Conservation (phyloP, 1,284 basidiomycete species). For the Heterobasidion parviporum region DNA sequence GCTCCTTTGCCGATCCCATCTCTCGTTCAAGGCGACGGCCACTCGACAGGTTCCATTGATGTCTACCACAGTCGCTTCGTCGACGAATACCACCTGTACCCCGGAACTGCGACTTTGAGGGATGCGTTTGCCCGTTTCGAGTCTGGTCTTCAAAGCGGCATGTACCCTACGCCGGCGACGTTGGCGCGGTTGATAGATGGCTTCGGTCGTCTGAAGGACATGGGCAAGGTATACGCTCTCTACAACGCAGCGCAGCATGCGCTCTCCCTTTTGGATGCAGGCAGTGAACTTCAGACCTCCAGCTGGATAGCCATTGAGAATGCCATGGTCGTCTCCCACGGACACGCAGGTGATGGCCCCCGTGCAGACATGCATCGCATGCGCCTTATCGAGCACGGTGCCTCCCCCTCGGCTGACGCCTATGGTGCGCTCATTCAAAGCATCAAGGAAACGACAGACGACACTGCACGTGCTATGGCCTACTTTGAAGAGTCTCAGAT, state of each 20-base stretch:
- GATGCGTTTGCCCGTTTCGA: slow-evolving; percentile 31
- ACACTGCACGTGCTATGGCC: slow-evolving; percentile 77
- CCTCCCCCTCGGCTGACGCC: slow-evolving; percentile 79
- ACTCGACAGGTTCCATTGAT: neutral
- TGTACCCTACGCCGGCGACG: slow-evolving; percentile 44
- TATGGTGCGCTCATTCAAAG: slow-evolving; percentile 86
- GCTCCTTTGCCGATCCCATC: neutral
- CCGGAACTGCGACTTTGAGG: slow-evolving; percentile 22
- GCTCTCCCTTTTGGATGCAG: slow-evolving; percentile 35
- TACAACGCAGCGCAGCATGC: slow-evolving; percentile 69
- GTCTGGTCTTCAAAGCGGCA: slow-evolving; percentile 24
- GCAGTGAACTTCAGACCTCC: slow-evolving; percentile 42
- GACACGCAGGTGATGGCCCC: slow-evolving; percentile 74
- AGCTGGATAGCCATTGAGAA: slow-evolving; percentile 82
- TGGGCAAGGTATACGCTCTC: slow-evolving; percentile 54
- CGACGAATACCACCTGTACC: slow-evolving; percentile 25
- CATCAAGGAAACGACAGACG: slow-evolving; percentile 90
- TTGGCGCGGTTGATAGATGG: slow-evolving; percentile 60
- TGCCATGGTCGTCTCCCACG: slow-evolving; percentile 79
- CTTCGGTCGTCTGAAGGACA: slow-evolving; percentile 56
- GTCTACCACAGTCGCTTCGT: slow-evolving; percentile 12
- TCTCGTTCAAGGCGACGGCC: no score
- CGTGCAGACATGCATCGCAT: slow-evolving; percentile 74
- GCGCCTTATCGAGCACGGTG: slow-evolving; percentile 72
- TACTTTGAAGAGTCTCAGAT: slow-evolving; percentile 77